phyloP scores from a whole-genome alignment of 768 basidiomycete genomes.

The Saitozyma sp. region DNA sequence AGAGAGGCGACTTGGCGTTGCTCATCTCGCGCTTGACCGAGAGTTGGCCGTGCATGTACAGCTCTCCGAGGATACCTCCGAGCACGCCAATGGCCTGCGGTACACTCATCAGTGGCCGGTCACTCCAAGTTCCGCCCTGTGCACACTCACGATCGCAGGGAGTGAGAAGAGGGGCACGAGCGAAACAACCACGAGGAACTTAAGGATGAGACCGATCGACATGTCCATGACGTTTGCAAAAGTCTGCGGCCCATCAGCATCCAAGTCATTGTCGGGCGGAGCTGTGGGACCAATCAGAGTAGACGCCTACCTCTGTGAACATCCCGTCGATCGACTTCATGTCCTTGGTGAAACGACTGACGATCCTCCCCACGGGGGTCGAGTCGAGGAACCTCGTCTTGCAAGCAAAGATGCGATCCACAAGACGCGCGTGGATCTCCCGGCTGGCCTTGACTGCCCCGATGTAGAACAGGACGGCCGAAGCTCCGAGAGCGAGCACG shows the following conservation, averaged over 20 bases:
- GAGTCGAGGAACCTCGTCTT: slow-evolving; percentile 44
- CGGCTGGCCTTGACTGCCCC: slow-evolving; percentile 47
- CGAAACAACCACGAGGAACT: slow-evolving; percentile 43
- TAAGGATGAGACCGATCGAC: slow-evolving; percentile 36
- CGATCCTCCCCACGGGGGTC: slow-evolving; percentile 46
- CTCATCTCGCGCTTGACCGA: slow-evolving; percentile 63
- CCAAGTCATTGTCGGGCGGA: background rate
- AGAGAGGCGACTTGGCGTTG: slow-evolving; percentile 58
- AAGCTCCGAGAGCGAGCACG: slow-evolving; percentile 18
- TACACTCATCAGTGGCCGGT: slow-evolving; percentile 1
- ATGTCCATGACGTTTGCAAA: slow-evolving; percentile 39
- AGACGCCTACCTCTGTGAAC: slow-evolving; percentile 34
- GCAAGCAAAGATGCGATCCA: slow-evolving; percentile 41
- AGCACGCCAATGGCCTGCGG: slow-evolving; percentile 47
- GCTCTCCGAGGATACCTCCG: slow-evolving; percentile 57
- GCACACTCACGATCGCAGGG: slow-evolving; percentile 31
- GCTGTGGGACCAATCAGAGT: background rate
- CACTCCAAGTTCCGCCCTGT: background rate
- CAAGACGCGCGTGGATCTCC: slow-evolving; percentile 39
- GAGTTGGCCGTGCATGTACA: slow-evolving; percentile 63
- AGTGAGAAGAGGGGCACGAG: slow-evolving; percentile 47
- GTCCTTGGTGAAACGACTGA: slow-evolving; percentile 50
- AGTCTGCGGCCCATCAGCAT: slow-evolving; percentile 18
- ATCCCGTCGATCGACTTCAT: slow-evolving; percentile 45
- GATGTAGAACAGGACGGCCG: slow-evolving; percentile 36